Conservation (phyloP, 345 rosid species). For the Heritiera fomes region DNA sequence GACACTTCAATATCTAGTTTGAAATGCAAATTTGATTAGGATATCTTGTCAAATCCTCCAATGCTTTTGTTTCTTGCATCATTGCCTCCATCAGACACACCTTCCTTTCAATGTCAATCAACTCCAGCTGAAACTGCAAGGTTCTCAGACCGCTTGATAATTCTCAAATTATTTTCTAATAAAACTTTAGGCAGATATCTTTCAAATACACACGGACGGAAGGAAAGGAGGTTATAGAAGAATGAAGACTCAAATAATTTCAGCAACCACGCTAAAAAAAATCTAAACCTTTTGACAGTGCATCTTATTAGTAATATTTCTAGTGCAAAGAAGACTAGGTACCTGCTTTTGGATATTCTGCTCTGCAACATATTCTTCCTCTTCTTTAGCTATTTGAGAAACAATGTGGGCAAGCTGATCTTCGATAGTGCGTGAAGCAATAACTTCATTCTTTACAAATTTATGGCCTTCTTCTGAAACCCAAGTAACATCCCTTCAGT, state of each 20-base stretch:
- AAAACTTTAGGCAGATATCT: not conserved
- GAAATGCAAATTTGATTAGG: conserved; percentile 36
- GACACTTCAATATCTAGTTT: not conserved
- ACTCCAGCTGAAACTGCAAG: conserved; percentile 63
- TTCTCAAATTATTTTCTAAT: conserved; percentile 15
- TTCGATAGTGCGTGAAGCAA: conserved; percentile 36
- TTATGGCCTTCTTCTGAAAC: conserved; percentile 30
- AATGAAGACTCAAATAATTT: not conserved
- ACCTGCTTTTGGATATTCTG: conserved; percentile 64
- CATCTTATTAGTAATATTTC: conserved; percentile 16
- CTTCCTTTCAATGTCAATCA: conserved; percentile 62
- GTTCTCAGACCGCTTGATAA: conserved; percentile 7
- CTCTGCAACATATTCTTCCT: conserved; percentile 50
- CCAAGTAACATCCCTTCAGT: not conserved
- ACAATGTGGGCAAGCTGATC: conserved; percentile 39
- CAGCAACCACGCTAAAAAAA: not conserved
- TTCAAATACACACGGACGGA: not conserved
- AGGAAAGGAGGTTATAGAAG: not conserved
- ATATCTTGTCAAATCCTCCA: conserved; percentile 68
- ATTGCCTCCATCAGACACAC: conserved; percentile 56
- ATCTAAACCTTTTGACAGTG: not conserved
- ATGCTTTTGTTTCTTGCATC: conserved; percentile 46
- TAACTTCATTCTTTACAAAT: conserved; percentile 27
- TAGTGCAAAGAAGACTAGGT: conserved; percentile 3
- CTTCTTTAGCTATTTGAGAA: conserved; percentile 52